Base-by-base conservation (phyloP, 345 rosid genomes). In the Aquilaria malaccensis region DNA sequence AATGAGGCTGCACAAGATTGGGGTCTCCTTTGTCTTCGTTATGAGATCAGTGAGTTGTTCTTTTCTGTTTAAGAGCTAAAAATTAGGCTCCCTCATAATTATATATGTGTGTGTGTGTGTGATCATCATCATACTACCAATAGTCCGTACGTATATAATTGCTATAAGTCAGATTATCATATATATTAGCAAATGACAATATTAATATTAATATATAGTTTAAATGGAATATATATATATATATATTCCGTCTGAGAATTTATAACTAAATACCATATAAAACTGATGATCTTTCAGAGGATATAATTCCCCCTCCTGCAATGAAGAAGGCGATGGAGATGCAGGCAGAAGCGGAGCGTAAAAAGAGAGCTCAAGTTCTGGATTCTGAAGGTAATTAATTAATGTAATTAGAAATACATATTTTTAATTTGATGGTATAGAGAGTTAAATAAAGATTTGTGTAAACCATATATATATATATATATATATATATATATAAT, bases 301-400 rank as follows among this genome's bases (percentile, higher is more conserved):
- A 88, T 76, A 91, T 95, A 77, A 79, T 86, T 78, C 97, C 97
- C 15, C 99, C 97, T 58, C 76, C 80, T 50, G 96, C 95, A 65
- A 88, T 95, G 72, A 81, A 83, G 72, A 80, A 65, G 66, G 99
- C 99, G 67, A 95, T 95, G 99, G 99, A 91, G 79, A 85, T 88
- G 97, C 99, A 95, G 72, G 97, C 96, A 71, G 99, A 95, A 80
- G 99, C 97, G 57, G 97, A 95, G 64, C 95, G 93, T 68, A 95
- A 77, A 72, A 88, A 76, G 80, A 82, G 97, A 79, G 95, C 97
- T 67, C 95, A 83, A 78, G 77, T 95, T 72, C 90, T 91, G 47
- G 91, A 95, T 57, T 88, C 99, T 63, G 97, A 91, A 87, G 80
- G 83, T 79, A 67, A 52, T 7, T 37, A 37, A 37, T 37, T 3